Evolutionary conservation across 257 asterid species (phyloP), one percentile per base, ranked within the genome.

Genomic region (Paulownia fortunei): DNA sequence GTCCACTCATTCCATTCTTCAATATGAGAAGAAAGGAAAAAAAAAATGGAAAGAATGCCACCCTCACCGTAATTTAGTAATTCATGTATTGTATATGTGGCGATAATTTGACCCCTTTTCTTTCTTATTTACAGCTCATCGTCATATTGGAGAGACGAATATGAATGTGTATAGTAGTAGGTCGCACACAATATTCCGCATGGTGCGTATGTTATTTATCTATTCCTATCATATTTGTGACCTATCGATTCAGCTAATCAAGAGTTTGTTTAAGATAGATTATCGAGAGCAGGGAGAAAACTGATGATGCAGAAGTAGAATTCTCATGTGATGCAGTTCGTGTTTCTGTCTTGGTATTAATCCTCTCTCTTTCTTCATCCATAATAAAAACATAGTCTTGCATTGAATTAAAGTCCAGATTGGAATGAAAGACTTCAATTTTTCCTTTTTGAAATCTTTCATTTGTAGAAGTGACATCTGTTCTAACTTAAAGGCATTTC

Each of bases 141-240:
- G 99, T 58, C 99, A 93, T 80, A 89, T 93, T 82, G 99, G 99
- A 62, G 99, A 95, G 89, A 95, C 99, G 27, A 95, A 93, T 85
- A 95, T 95, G 99, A 95, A 95, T 79, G 78, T 91, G 46, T 88
- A 95, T 78, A 95, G 99, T 79, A 95, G 98, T 80, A 89, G 99
- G 81, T 95, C 99, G 0, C 99, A 95, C 83, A 93, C 99, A 76
- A 95, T 95, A 80, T 95, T 95, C 76, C 94, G 99, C 81, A 95
- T 95, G 99, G 99, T 95, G 84, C 76, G 89, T 55, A 24, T 65
- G 32, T 49, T 30, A 16, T 52, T 32, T 49, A 30, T 79, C 60
- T 69, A 72, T 76, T 79, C 69, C 41, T 69, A 27, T 69, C 39
- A 27, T 3, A 62, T 68, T 42, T 32, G 11, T 52, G 63, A 70